Conservation (phyloP, 257 asterid genomes). For the Cynanchum wilfordii region DNA sequence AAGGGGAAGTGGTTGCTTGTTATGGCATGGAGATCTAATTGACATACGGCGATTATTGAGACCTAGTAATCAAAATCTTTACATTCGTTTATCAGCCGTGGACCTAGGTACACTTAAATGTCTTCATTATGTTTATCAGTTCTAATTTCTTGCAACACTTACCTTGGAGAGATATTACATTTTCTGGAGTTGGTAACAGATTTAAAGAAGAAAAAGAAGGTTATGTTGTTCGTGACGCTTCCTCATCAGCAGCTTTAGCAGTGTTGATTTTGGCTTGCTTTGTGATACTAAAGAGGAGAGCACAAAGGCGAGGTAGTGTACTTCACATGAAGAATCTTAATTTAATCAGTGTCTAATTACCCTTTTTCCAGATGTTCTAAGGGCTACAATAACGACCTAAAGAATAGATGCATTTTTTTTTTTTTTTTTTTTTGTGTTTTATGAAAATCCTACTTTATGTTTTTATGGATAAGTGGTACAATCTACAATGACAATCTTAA, state of each 20-base stretch:
- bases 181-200: background rate
- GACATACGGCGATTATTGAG: background rate
- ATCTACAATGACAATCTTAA: no score
- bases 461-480: no score
- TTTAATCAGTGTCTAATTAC: no score
- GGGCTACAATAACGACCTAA: no score
- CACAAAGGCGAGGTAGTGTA: background rate
- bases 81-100: background rate
- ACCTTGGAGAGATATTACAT: no score
- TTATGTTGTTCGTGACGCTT: background rate
- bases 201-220: background rate
- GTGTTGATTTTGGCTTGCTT: background rate
- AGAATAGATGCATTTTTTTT: no score
- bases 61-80: conserved; percentile 2
- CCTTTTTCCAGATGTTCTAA: no score
- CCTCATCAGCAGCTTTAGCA: background rate
- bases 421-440: no score
- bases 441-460: no score
- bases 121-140: background rate
- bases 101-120: conserved; percentile 10
- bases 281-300: background rate
- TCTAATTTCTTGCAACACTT: background rate
- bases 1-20: conserved; percentile 27
- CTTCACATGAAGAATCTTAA: no score
- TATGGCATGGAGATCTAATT: conserved; percentile 14